Evolutionary conservation across 176 grass and related monocot species (phyloP).

Genomic region (Oryza rufipogon): DNA sequence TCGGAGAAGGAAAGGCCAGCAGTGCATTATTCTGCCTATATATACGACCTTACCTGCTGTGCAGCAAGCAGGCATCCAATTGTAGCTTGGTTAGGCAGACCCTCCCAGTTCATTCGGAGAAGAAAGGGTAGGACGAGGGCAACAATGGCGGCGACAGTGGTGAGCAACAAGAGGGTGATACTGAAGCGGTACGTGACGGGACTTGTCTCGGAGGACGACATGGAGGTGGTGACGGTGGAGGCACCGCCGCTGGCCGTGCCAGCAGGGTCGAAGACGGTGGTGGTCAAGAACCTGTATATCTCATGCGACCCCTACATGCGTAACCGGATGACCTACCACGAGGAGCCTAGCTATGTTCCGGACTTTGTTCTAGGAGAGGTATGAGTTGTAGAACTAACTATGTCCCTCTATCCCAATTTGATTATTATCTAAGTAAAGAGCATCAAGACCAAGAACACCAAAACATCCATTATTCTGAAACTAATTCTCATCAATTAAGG

Average conservation of each 20-base stretch:
- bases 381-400: neutral
- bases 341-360: constrained; percentile 28
- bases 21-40: too few relatives aligned
- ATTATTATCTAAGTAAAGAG: too few relatives aligned
- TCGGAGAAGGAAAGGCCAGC: too few relatives aligned
- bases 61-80: too few relatives aligned
- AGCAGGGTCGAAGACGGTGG: neutral
- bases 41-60: too few relatives aligned
- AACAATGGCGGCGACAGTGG: neutral
- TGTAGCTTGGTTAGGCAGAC: too few relatives aligned
- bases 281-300: constrained; percentile 74
- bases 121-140: too few relatives aligned
- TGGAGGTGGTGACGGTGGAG: constrained; percentile 40
- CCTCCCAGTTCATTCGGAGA: too few relatives aligned
- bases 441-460: too few relatives aligned
- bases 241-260: constrained; percentile 19
- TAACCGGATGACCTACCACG: constrained; percentile 51
- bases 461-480: too few relatives aligned
- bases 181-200: constrained; percentile 59
- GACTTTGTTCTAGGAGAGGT: constrained; percentile 44
- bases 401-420: too few relatives aligned
- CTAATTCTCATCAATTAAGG: too few relatives aligned
- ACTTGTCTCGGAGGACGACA: constrained; percentile 44
- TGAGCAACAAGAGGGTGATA: constrained; percentile 50
- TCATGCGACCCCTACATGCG: constrained; percentile 81